These are phyloP conservation scores for Ophiostoma novo-ulmi DNA, from an alignment of 2,329 filamentous ascomycete genomes.

Conservation along the genomic window DNA sequence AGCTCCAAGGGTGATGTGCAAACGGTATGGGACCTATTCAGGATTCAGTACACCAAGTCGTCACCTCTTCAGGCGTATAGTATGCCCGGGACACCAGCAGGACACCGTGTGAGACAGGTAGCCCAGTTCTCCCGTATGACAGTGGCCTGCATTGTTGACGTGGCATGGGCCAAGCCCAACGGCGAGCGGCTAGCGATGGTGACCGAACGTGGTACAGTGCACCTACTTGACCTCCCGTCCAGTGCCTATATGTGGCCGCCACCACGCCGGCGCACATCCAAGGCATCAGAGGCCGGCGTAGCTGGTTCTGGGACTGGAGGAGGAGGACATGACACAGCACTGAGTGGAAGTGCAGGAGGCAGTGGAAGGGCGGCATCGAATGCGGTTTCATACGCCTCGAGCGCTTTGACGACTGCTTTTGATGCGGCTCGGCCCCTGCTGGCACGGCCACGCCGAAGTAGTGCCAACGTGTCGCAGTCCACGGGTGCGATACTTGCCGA, in stretches of 20 bases:
- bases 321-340: neutral
- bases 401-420: slow-evolving; percentile 63
- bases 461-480: slow-evolving; percentile 38
- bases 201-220: slow-evolving; percentile 90
- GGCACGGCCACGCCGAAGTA: slow-evolving; percentile 50
- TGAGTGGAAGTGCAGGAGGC: slow-evolving; percentile 40
- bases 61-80: slow-evolving; percentile 53
- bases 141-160: slow-evolving; percentile 82
- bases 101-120: slow-evolving; percentile 70
- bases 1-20: slow-evolving; percentile 81
- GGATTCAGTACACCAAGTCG: slow-evolving; percentile 57
- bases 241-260: slow-evolving; percentile 86
- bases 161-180: slow-evolving; percentile 76
- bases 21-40: slow-evolving; percentile 74
- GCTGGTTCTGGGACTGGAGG: slow-evolving; percentile 34
- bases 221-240: slow-evolving; percentile 80
- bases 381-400: slow-evolving; percentile 65
- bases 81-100: slow-evolving; percentile 40
- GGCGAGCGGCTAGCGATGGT: slow-evolving; percentile 83
- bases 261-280: slow-evolving; percentile 48
- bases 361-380: slow-evolving; percentile 36
- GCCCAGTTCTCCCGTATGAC: slow-evolving; percentile 89
- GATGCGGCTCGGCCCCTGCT: slow-evolving; percentile 61
- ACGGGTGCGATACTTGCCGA: slow-evolving; percentile 48
- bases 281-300: slow-evolving; percentile 37